Evolutionary conservation across 1,284 basidiomycete species (phyloP).

Genomic region (Sutorius eximius): DNA sequence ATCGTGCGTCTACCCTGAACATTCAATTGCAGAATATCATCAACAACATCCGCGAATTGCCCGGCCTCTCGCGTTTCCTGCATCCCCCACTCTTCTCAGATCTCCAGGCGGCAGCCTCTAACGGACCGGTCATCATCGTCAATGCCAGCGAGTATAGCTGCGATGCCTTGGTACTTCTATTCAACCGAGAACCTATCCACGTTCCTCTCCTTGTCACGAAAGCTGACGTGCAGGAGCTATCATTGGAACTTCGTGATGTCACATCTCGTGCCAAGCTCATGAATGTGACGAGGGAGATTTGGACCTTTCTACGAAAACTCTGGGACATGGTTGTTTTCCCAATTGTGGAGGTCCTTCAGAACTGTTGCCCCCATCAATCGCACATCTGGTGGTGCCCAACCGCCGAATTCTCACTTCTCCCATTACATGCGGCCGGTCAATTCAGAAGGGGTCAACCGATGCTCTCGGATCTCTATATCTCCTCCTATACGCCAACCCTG

Average conservation of each 20-base stretch:
- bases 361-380: background rate
- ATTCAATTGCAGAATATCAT: background rate
- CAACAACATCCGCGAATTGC: too few species aligned
- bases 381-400: background rate
- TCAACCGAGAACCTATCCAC: too few species aligned
- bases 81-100: too few species aligned
- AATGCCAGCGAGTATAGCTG: slow-evolving; percentile 1
- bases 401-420: background rate
- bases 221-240: too few species aligned
- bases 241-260: too few species aligned
- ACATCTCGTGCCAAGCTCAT: too few species aligned
- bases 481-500: background rate
- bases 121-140: slow-evolving; percentile 35
- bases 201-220: too few species aligned
- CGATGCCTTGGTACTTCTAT: slow-evolving; percentile 1
- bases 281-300: too few species aligned
- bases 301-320: too few species aligned
- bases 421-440: background rate
- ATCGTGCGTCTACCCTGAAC: background rate
- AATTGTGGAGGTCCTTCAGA: too few species aligned
- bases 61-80: too few species aligned
- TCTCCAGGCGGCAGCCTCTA: slow-evolving; percentile 15
- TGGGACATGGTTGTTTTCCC: too few species aligned
- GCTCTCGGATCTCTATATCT: background rate
- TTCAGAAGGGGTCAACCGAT: background rate